Evolutionary conservation across 148 eudicot genomes (phyloP).

Genomic region (Rhododendron kiyosumense): DNA sequence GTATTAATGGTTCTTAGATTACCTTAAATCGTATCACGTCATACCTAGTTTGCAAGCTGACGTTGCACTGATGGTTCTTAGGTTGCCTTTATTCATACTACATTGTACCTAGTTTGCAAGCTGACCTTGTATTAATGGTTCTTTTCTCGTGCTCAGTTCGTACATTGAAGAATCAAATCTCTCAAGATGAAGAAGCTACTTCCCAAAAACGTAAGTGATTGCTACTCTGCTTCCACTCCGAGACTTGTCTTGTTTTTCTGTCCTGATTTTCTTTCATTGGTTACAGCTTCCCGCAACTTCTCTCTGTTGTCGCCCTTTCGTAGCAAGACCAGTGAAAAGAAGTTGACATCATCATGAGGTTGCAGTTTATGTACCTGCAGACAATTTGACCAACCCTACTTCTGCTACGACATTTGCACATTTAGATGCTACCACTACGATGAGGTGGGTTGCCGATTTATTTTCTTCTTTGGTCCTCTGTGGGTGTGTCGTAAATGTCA

Average conservation of each 20-base stretch:
- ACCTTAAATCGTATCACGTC: not conserved
- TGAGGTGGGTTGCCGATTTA: not conserved
- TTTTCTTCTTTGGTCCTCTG: constrained; percentile 1
- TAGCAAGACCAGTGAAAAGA: constrained; percentile 70
- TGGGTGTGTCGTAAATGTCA: not conserved
- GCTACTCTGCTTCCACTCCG: not conserved
- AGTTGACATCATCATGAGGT: constrained; percentile 32
- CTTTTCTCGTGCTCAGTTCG: constrained; percentile 33
- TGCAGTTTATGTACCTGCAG: not conserved
- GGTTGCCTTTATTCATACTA: not conserved
- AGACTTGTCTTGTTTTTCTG: not conserved
- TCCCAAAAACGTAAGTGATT: constrained; percentile 70
- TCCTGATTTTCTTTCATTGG: not conserved
- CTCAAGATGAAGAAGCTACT: constrained; percentile 52
- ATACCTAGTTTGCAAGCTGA: not conserved
- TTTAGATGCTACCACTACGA: not conserved
- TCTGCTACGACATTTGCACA: not conserved
- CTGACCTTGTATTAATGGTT: constrained; percentile 15
- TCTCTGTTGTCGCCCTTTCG: constrained; percentile 81
- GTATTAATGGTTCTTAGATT: constrained; percentile 6
- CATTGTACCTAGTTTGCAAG: not conserved
- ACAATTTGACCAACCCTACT: not conserved
- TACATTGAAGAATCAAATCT: constrained; percentile 75
- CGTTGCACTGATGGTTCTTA: not conserved
- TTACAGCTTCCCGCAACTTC: constrained; percentile 80